Evolutionary conservation across 2,329 filamentous ascomycete species (phyloP).

Genomic region (Aspergillus versicolor): DNA sequence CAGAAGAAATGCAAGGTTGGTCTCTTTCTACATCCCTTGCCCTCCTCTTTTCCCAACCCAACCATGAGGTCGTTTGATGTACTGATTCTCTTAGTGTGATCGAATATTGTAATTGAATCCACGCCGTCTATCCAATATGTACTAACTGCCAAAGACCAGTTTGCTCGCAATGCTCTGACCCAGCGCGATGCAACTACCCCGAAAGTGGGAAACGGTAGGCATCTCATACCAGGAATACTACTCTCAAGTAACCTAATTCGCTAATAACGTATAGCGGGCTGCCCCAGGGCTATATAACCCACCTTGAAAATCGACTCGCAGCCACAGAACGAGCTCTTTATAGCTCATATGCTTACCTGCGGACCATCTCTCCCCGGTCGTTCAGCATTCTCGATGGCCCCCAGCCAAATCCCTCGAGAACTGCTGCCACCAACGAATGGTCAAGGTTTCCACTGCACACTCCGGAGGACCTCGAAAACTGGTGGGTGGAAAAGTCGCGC

Average conservation of each 20-base stretch:
- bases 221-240: background rate
- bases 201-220: slow-evolving; percentile 22
- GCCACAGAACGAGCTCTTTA: slow-evolving; percentile 30
- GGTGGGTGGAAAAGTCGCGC: slow-evolving; percentile 7
- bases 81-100: slow-evolving; percentile 15
- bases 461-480: slow-evolving; percentile 6
- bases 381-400: background rate
- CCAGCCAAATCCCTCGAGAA: slow-evolving; percentile 1
- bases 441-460: slow-evolving; percentile 1
- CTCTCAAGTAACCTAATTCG: background rate
- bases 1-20: slow-evolving; percentile 22
- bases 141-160: slow-evolving; percentile 14
- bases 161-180: slow-evolving; percentile 17
- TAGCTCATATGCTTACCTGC: slow-evolving; percentile 6
- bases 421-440: slow-evolving; percentile 9
- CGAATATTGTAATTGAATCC: slow-evolving; percentile 13
- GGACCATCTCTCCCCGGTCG: background rate
- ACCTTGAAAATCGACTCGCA: slow-evolving; percentile 38
- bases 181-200: slow-evolving; percentile 17
- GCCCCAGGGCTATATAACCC: slow-evolving; percentile 39
- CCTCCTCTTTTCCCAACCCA: background rate
- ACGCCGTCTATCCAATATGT: background rate
- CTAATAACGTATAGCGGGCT: slow-evolving; percentile 13
- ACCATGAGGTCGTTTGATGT: background rate
- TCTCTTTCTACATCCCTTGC: background rate